Conservation (phyloP, 2,329 filamentous ascomycete genomes). For the Monosporascus sp. region DNA sequence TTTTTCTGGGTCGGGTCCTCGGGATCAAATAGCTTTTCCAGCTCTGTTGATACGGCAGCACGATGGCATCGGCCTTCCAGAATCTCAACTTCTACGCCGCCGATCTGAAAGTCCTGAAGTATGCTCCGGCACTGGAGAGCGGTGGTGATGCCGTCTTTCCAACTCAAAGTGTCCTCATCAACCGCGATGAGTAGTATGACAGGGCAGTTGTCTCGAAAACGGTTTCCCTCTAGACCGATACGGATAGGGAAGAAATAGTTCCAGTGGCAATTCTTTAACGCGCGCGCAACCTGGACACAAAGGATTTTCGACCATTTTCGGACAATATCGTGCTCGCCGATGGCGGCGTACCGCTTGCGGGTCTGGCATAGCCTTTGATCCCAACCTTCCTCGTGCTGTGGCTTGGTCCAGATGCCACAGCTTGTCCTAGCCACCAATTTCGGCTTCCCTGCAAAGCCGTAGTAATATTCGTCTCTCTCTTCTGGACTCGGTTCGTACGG, state of each 20-base stretch:
- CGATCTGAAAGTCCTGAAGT: not conserved
- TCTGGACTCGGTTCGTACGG: too few relatives aligned
- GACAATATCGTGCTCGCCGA: not conserved
- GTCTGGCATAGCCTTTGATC: not conserved
- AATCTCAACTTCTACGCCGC: constrained; percentile 4
- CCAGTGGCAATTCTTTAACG: not conserved
- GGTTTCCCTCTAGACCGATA: not conserved
- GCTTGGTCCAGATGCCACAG: not conserved
- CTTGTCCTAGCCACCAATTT: too few relatives aligned
- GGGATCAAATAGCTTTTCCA: constrained; percentile 1
- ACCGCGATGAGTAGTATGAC: constrained; percentile 3
- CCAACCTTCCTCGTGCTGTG: not conserved
- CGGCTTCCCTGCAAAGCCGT: too few relatives aligned
- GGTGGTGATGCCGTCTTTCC: constrained; percentile 2
- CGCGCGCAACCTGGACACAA: not conserved
- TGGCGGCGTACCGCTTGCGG: not conserved
- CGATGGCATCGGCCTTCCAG: not conserved
- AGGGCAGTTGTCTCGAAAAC: not conserved
- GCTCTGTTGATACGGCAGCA: not conserved
- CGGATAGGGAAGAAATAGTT: constrained; percentile 3
- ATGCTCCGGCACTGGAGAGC: constrained; percentile 3
- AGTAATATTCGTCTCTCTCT: too few relatives aligned
- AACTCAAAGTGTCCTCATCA: constrained; percentile 1
- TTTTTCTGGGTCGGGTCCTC: not conserved
- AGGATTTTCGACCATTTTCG: not conserved